phyloP scores from a whole-genome alignment of 2,329 filamentous ascomycete genomes.

The Xylaria sp. region DNA sequence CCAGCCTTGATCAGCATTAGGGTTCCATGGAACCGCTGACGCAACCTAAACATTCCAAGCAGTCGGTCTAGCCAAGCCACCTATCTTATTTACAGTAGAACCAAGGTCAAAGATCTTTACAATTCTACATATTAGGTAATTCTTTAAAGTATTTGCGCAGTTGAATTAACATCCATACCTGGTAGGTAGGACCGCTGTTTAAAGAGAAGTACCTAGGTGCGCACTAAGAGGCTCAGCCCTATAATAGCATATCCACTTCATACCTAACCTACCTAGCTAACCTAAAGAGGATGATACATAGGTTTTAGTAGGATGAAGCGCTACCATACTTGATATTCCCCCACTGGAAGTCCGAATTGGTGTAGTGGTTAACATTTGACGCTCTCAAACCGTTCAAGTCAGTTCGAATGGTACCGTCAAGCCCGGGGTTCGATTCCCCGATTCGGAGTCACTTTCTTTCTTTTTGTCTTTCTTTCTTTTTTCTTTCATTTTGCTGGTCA shows the following conservation, averaged over 20 bases:
- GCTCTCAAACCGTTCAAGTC: conserved; percentile 46
- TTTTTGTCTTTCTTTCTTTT: conserved; percentile 22
- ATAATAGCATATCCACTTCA: no score
- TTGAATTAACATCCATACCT: no score
- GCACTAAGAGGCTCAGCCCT: no score
- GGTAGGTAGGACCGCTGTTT: no score
- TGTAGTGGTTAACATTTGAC: conserved; percentile 53
- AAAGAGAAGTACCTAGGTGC: no score
- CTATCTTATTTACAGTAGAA: background rate
- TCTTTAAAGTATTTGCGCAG: no score
- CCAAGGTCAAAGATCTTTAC: background rate
- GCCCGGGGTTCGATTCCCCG: conserved; percentile 51
- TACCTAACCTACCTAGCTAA: no score
- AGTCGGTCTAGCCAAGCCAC: background rate
- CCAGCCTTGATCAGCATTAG: conserved; percentile 1
- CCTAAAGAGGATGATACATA: no score
- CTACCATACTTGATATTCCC: no score
- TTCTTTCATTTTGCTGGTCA: background rate
- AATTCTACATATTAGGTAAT: no score
- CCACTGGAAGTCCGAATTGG: conserved; percentile 46
- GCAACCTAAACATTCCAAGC: background rate
- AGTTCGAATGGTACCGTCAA: conserved; percentile 35
- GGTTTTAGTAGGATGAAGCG: no score
- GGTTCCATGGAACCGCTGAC: background rate
- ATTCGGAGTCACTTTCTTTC: conserved; percentile 41